Base-by-base conservation (phyloP, 2,329 filamentous ascomycete species). In the Epichloe brachyelytri region DNA sequence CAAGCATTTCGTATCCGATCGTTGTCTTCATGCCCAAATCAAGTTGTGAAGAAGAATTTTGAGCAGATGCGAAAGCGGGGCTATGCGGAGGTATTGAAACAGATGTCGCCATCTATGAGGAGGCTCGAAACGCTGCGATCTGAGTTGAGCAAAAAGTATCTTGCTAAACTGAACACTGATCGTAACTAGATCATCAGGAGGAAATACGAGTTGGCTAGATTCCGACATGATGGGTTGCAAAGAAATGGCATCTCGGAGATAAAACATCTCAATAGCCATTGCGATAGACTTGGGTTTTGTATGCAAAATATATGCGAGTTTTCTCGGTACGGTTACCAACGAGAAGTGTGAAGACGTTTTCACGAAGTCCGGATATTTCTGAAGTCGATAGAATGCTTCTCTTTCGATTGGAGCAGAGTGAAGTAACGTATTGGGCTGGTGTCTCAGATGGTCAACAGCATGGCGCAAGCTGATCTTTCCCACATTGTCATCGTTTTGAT, bases 11-110 rank as follows among this genome's bases (percentile, higher is more conserved):
- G 60, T 95, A 89, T 0, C 91, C 93, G 58, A 85, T 89, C 0
- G 88, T 79, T 10, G 97, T 68, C 63, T 97, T 97, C 83, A 96
- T 91, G 11, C 90, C 90, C 40, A 86, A 71, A 51, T 91, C 85
- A 2, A 77, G 56, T n/a, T 71, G 68, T 12, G 60, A 54, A 17
- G 51, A 41, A 2, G 51, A 51, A 33, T 54, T 60, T 5, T 58
- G 55, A 5, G 53, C 26, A 14, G 57, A 58, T 8, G 50, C 44
- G 3, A 49, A 51, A 19, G 53, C 39, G 3, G 48, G 26, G 19
- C 15, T 20, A 4, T 43, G 19, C 10, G 51, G 11, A 60, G 20
- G 15, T 64, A 58, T 55, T 63, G 58, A n/a, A 51, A 30, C 10
- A 51, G 11, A 34, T 26, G 15, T 56, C 64, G 69, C 80, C 72